Evolutionary conservation across 2,329 filamentous ascomycete genomes (phyloP).

Genomic region (Trichoderma brevicompactum): DNA sequence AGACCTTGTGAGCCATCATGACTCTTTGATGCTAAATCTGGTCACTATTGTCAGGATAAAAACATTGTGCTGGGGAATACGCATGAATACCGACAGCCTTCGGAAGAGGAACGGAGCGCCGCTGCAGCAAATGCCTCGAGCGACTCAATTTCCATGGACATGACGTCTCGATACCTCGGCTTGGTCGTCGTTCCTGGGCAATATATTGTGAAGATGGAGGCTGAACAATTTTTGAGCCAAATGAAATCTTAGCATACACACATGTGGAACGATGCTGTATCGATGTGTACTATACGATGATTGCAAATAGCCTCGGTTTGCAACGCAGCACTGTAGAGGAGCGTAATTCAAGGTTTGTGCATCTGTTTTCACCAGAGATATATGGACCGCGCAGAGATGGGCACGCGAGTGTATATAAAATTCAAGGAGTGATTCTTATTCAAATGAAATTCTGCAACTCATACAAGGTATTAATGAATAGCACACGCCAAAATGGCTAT

Average conservation of each 20-base stretch:
- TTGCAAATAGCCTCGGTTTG: not conserved
- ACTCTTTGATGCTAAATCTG: not conserved
- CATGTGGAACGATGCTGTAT: not conserved
- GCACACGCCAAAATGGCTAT: conserved; percentile 37
- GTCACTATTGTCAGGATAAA: conserved; percentile 63
- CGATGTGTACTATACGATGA: not conserved
- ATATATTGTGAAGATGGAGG: conserved; percentile 84
- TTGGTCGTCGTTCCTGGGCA: conserved; percentile 87
- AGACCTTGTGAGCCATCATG: not conserved
- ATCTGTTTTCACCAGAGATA: not conserved
- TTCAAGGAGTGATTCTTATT: not conserved
- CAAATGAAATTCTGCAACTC: conserved; percentile 14
- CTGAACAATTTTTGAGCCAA: conserved; percentile 74
- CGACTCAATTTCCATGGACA: conserved; percentile 63
- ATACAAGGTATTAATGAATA: conserved; percentile 38
- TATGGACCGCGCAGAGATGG: not conserved
- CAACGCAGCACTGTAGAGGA: not conserved
- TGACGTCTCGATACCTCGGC: conserved; percentile 85
- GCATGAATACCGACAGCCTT: conserved; percentile 85
- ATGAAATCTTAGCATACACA: conserved; percentile 36
- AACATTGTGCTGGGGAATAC: conserved; percentile 87
- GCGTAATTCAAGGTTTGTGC: not conserved
- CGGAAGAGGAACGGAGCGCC: conserved; percentile 51
- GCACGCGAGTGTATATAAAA: not conserved
- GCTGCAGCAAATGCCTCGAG: conserved; percentile 42